Evolutionary conservation across 352 stramenopile genomes (phyloP).

Genomic region (Globisporangium recalcitrans): DNA sequence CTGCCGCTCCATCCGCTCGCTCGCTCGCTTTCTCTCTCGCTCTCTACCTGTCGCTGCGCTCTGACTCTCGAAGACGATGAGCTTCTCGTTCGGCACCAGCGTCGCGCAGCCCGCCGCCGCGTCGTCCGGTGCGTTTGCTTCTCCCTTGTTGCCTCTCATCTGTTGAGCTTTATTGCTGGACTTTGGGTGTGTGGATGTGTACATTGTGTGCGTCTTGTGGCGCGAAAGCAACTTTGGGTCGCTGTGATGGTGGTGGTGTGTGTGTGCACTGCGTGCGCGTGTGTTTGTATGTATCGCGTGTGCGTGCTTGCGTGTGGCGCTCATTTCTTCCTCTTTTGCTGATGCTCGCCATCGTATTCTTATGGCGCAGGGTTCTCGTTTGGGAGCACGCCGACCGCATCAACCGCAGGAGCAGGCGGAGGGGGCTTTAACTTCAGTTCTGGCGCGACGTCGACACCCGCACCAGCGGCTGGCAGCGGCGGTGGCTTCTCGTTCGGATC

Average conservation of each 20-base stretch:
- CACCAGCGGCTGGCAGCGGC: constrained; percentile 12
- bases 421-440: constrained; percentile 19
- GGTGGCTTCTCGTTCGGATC: constrained; percentile 28
- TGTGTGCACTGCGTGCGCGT: too few species aligned
- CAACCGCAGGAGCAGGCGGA: constrained; percentile 4
- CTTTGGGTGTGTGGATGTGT: background rate
- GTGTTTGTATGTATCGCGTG: too few species aligned
- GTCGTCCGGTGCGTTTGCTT: constrained; percentile 2
- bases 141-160: background rate
- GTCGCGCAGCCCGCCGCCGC: constrained; percentile 20
- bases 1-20: too few species aligned
- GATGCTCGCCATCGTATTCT: too few species aligned
- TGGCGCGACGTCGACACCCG: constrained; percentile 13
- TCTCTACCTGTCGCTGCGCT: too few species aligned
- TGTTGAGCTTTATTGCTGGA: background rate
- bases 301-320: too few species aligned
- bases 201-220: too few species aligned
- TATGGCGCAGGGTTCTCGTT: constrained; percentile 37
- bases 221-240: too few species aligned
- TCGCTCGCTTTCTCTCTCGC: too few species aligned
- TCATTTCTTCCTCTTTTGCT: too few species aligned
- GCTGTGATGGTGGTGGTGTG: too few species aligned
- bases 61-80: too few species aligned
- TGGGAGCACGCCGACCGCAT: constrained; percentile 20
- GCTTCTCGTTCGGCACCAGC: constrained; percentile 31